phyloP scores from a whole-genome alignment of 1,284 basidiomycete species.

The Sporisorium reilianum region DNA sequence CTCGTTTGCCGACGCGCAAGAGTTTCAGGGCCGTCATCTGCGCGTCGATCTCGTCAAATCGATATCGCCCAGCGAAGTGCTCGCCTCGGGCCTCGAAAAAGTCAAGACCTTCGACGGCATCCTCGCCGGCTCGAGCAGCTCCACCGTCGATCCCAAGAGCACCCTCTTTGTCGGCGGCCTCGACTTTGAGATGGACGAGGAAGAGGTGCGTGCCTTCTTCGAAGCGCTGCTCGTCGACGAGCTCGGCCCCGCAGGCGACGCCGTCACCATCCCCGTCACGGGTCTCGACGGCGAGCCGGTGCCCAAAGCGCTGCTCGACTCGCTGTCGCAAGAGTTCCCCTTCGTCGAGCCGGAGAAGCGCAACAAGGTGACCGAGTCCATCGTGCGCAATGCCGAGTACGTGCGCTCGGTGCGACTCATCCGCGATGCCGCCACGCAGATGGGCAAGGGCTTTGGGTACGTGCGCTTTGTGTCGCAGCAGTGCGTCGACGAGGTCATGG shows the following conservation, averaged over 20 bases:
- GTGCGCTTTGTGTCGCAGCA: constrained; percentile 83
- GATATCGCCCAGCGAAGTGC: constrained; percentile 54
- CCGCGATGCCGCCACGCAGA: constrained; percentile 89
- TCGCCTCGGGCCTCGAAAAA: constrained; percentile 61
- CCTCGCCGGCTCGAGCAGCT: constrained; percentile 37
- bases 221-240: constrained; percentile 83
- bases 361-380: constrained; percentile 7
- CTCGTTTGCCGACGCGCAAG: constrained; percentile 77
- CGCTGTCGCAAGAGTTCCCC: constrained; percentile 35
- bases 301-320: constrained; percentile 18
- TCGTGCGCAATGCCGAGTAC: constrained; percentile 73
- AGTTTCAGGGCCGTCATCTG: constrained; percentile 77
- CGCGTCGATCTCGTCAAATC: constrained; percentile 63
- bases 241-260: constrained; percentile 73
- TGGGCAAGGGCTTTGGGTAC: constrained; percentile 98
- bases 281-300: constrained; percentile 45
- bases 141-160: constrained; percentile 72
- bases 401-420: constrained; percentile 88
- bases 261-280: constrained; percentile 25
- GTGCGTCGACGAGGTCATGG: constrained; percentile 65
- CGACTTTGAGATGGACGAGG: constrained; percentile 91
- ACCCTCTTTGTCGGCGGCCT: constrained; percentile 92
- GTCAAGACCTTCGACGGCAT: constrained; percentile 51
- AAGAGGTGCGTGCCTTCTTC: constrained; percentile 87
- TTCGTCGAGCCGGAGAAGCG: constrained; percentile 33